These are phyloP conservation scores for Monosporascus cannonballus DNA, from an alignment of 2,329 filamentous ascomycete species.

Conservation along the genomic window DNA sequence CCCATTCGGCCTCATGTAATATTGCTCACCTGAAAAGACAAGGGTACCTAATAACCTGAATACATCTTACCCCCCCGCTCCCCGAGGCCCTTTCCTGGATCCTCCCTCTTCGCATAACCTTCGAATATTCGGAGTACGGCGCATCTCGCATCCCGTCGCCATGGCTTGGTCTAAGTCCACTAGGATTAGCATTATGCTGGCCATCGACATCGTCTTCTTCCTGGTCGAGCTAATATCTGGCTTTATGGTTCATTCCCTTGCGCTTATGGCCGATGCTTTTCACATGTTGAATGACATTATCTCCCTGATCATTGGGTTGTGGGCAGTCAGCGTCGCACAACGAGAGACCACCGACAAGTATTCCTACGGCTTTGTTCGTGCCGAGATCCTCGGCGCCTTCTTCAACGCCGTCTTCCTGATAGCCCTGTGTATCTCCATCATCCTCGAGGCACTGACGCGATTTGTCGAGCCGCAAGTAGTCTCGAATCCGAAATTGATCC, in stretches of 20 bases:
- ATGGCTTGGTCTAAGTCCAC: slow-evolving; percentile 92
- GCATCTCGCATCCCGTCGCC: slow-evolving; percentile 2
- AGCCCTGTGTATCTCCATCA: slow-evolving; percentile 90
- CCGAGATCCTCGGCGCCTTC: slow-evolving; percentile 91
- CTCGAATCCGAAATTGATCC: slow-evolving; percentile 75
- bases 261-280: slow-evolving; percentile 92
- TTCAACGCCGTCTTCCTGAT: slow-evolving; percentile 98
- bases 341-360: slow-evolving; percentile 84
- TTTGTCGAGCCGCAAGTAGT: slow-evolving; percentile 89
- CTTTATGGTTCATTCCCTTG: slow-evolving; percentile 83
- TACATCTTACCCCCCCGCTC: too few species aligned
- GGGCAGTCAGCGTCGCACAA: slow-evolving; percentile 88
- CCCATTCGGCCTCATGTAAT: too few species aligned
- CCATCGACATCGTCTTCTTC: slow-evolving; percentile 86
- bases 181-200: slow-evolving; percentile 87
- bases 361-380: slow-evolving; percentile 96
- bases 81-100: too few species aligned
- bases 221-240: slow-evolving; percentile 80
- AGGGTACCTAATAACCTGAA: too few species aligned
- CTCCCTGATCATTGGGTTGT: slow-evolving; percentile 84
- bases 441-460: slow-evolving; percentile 88
- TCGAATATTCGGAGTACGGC: too few species aligned
- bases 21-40: too few species aligned
- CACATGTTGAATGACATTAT: slow-evolving; percentile 99
- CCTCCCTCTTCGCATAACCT: too few species aligned